Base-by-base conservation (phyloP, 2,329 filamentous ascomycete genomes). In the Cercospora citrullina region DNA sequence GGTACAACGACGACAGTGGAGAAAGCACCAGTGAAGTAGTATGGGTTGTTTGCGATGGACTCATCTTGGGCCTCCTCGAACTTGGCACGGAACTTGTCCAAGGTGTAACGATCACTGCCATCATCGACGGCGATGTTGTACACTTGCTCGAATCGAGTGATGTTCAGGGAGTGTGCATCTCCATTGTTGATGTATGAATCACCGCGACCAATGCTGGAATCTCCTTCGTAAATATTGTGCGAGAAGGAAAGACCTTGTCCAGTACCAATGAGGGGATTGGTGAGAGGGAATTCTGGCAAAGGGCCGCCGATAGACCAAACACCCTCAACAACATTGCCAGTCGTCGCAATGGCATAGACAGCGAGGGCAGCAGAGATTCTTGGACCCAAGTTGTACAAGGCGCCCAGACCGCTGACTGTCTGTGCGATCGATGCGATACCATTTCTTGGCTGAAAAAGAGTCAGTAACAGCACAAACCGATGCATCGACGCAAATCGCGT, bases 171-270 rank as follows among this genome's bases (percentile, higher is more conserved):
- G 55, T 74, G 72, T 55, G 72, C 72, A 65, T 74, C 72, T n/a
- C 72, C 72, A 16, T 71, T 66, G 64, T 74, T 74, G 64, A 72
- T 69, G 64, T 73, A 74, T 8, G 73, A 71, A 33, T 74, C 73
- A 16, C 68, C 68, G 23, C 72, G 72, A 28, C 69, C 72, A 31
- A 74, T 74, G 39, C 68, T 70, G 8, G 65, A 73, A 63, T 79
- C 77, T 8, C 72, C 70, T 64, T 79, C 77, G 51, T 78, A 79
- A 60, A 75, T 76, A 69, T 78, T 78, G 73, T 79, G 77, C 5
- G 70, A 71, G 55, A 69, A 73, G 9, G 68, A 71, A 33, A 74
- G 65, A 68, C 68, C 75, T 74, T 69, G 74, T 58, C 65, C 68
- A n/a, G 60, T 69, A 23, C 72, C 71, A 53, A 75, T 67, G 4